These are phyloP conservation scores for Beta macrorhiza DNA, from an alignment of 179 eudicot species.

Conservation along the genomic window DNA sequence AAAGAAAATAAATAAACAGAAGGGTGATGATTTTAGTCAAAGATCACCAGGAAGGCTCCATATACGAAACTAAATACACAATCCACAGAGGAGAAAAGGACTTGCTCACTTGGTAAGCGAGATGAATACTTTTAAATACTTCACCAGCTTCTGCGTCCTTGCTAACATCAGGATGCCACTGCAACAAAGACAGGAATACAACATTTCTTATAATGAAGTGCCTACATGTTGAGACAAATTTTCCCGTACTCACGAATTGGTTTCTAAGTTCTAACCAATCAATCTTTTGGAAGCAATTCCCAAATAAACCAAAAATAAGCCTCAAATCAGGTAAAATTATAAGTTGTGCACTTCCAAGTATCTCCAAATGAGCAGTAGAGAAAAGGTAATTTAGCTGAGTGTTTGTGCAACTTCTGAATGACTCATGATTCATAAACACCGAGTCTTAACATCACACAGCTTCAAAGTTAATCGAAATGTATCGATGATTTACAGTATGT, in stretches of 20 bases:
- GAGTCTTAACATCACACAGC: not conserved
- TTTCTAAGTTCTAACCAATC: no score
- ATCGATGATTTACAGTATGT: not conserved
- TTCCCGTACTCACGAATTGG: not conserved
- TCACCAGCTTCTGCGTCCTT: slow-evolving; percentile 68
- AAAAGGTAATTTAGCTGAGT: not conserved
- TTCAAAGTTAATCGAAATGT: not conserved
- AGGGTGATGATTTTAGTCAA: not conserved
- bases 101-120: slow-evolving; percentile 74
- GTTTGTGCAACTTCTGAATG: not conserved
- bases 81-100: slow-evolving; percentile 18
- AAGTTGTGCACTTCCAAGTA: not conserved
- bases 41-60: no score
- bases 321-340: not conserved
- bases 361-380: not conserved
- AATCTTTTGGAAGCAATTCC: not conserved
- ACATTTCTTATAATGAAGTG: not conserved
- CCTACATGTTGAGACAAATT: not conserved
- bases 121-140: slow-evolving; percentile 70
- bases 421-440: no score
- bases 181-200: slow-evolving; percentile 29
- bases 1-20: not conserved
- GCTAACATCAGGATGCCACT: slow-evolving; percentile 97
- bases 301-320: not conserved
- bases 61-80: not conserved